Evolutionary conservation across 1,284 basidiomycete genomes (phyloP).

Genomic region (Naganishia sp.): DNA sequence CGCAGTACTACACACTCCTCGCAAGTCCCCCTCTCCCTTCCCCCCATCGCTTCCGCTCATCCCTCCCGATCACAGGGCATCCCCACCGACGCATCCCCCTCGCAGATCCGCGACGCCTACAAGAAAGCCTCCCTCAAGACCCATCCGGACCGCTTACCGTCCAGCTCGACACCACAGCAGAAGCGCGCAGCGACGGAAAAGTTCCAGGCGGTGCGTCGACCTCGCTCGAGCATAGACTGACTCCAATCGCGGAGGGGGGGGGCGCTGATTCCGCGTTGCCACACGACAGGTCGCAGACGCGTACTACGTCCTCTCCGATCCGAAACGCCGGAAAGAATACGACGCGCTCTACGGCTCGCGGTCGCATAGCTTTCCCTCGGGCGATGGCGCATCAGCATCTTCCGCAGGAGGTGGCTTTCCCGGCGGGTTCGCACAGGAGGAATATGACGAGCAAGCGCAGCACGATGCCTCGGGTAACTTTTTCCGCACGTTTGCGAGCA

Average conservation of each 20-base stretch:
- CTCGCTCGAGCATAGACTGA: too few species aligned
- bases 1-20: constrained; percentile 49
- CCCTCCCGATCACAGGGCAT: constrained; percentile 40
- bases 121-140: constrained; percentile 61
- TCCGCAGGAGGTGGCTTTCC: constrained; percentile 40
- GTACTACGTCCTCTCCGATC: constrained; percentile 90
- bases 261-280: neutral
- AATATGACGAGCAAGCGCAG: constrained; percentile 55
- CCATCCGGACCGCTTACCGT: constrained; percentile 81
- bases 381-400: constrained; percentile 6
- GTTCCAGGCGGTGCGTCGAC: constrained; percentile 65
- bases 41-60: neutral
- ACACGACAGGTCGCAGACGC: constrained; percentile 93
- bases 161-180: constrained; percentile 69
- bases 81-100: constrained; percentile 43
- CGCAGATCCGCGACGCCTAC: constrained; percentile 53
- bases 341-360: constrained; percentile 64
- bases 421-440: constrained; percentile 37
- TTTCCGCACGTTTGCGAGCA: constrained; percentile 72
- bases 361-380: constrained; percentile 37
- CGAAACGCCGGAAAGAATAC: constrained; percentile 74
- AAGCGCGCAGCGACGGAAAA: constrained; percentile 73
- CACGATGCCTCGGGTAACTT: constrained; percentile 66
- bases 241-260: constrained; percentile 24
- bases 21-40: constrained; percentile 36